These are phyloP conservation scores for Globisporangium nunn DNA, from an alignment of 352 stramenopile genomes.

Conservation along the genomic window DNA sequence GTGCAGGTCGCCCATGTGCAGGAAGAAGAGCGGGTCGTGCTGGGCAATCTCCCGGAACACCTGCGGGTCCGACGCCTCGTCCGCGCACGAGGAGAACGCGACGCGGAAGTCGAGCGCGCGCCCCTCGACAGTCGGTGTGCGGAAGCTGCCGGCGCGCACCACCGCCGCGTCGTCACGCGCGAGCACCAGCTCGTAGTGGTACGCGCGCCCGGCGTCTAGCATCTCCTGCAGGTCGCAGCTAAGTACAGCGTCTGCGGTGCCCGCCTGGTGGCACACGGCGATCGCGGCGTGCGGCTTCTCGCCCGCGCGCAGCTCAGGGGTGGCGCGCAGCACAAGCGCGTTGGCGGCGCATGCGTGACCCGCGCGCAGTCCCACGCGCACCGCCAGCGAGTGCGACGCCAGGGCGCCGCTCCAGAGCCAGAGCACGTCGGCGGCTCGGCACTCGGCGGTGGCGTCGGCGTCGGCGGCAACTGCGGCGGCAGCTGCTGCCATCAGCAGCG, in stretches of 20 bases:
- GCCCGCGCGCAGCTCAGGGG: slow-evolving; percentile 27
- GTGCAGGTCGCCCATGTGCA: slow-evolving; percentile 87
- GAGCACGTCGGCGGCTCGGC: slow-evolving; percentile 36
- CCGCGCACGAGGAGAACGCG: slow-evolving; percentile 74
- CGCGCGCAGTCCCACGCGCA: slow-evolving; percentile 61
- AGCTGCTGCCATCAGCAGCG: neutral
- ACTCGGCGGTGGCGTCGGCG: slow-evolving; percentile 6
- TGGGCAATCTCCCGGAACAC: slow-evolving; percentile 45
- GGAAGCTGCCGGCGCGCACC: slow-evolving; percentile 35
- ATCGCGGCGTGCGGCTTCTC: slow-evolving; percentile 50
- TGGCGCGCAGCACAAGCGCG: slow-evolving; percentile 53
- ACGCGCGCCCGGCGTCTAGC: slow-evolving; percentile 36
- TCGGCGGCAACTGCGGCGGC: too few relatives aligned
- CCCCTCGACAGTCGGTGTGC: slow-evolving; percentile 38
- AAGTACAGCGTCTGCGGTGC: slow-evolving; percentile 31
- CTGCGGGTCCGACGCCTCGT: slow-evolving; percentile 67
- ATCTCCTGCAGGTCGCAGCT: slow-evolving; percentile 40
- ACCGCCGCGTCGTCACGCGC: slow-evolving; percentile 24
- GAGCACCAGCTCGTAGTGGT: slow-evolving; percentile 57
- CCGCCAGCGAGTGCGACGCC: slow-evolving; percentile 53
- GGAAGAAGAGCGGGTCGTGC: slow-evolving; percentile 74
- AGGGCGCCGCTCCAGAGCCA: slow-evolving; percentile 75
- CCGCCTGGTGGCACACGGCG: slow-evolving; percentile 27
- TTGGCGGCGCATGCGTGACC: slow-evolving; percentile 37
- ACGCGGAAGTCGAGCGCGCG: slow-evolving; percentile 56